Evolutionary conservation across 306 rosid genomes (phyloP).

Genomic region (Gillenia trifoliata): DNA sequence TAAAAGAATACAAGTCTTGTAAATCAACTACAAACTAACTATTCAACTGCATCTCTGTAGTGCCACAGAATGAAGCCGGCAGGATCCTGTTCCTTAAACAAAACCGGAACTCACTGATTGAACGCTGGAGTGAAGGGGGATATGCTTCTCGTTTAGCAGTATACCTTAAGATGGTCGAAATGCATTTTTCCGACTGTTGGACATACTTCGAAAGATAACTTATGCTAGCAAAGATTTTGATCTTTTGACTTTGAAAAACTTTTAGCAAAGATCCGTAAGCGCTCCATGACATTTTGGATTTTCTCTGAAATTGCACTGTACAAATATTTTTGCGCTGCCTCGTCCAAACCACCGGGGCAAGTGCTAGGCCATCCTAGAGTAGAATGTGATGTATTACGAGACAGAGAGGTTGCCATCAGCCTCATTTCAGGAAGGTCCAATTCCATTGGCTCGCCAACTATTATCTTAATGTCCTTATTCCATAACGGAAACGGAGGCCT

Average conservation of each 20-base stretch:
- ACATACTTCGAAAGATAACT: neutral
- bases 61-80: neutral
- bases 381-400: constrained; percentile 37
- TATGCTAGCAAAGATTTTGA: constrained; percentile 9
- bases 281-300: constrained; percentile 66
- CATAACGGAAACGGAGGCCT: constrained; percentile 75
- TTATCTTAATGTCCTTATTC: constrained; percentile 58
- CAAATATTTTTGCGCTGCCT: constrained; percentile 70
- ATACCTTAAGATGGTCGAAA: neutral
- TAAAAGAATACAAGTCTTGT: neutral
- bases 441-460: constrained; percentile 77
- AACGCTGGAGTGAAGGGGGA: neutral
- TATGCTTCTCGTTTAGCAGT: neutral
- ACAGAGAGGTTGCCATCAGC: constrained; percentile 49
- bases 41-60: neutral
- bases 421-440: constrained; percentile 63
- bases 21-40: neutral
- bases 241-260: constrained; percentile 22
- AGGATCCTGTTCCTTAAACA: neutral
- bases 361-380: constrained; percentile 57
- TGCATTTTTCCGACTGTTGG: neutral
- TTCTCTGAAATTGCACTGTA: constrained; percentile 60
- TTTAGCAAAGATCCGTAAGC: constrained; percentile 40
- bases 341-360: constrained; percentile 51
- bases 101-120: neutral